A percentile compares a stretch with the other conserved stretches of the same genome.
Evolutionary conservation across 2,329 filamentous ascomycete species (phyloP).

Genomic region (Pseudogymnoascus sp.): DNA sequence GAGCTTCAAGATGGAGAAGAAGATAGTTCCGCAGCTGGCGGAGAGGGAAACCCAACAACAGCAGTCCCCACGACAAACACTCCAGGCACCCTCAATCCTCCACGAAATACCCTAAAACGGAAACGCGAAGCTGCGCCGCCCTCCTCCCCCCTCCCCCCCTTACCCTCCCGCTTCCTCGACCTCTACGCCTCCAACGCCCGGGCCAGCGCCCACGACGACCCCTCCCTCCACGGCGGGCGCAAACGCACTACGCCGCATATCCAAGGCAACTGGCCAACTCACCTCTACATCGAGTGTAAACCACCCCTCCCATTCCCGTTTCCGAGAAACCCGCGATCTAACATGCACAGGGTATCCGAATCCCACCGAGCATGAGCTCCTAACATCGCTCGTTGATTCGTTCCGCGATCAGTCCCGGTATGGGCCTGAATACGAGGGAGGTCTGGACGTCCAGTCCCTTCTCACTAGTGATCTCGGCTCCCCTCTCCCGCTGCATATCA

Average conservation of each 20-base stretch:
- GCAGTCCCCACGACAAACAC: not conserved
- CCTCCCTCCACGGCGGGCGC: slow-evolving; percentile 76
- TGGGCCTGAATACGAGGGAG: slow-evolving; percentile 25
- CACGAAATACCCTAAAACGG: slow-evolving; percentile 2
- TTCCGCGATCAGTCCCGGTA: slow-evolving; percentile 27
- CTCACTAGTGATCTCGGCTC: slow-evolving; percentile 72
- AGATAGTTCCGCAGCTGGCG: not conserved
- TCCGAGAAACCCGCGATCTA: slow-evolving; percentile 17
- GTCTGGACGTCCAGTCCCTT: slow-evolving; percentile 55
- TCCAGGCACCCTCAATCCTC: not conserved
- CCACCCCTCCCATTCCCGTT: slow-evolving; percentile 20
- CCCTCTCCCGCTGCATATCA: slow-evolving; percentile 80
- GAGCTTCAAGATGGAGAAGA: not conserved
- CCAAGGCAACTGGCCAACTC: slow-evolving; percentile 85
- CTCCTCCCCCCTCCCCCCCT: slow-evolving; percentile 54
- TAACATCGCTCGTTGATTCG: slow-evolving; percentile 39
- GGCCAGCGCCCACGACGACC: slow-evolving; percentile 73
- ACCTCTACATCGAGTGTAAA: slow-evolving; percentile 87
- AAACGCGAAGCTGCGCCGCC: not conserved
- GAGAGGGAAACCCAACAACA: not conserved
- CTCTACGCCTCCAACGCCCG: slow-evolving; percentile 80
- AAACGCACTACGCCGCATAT: slow-evolving; percentile 78
- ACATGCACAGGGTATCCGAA: slow-evolving; percentile 49
- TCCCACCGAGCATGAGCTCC: slow-evolving; percentile 39
- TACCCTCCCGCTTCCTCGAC: slow-evolving; percentile 78